These are phyloP conservation scores for Skeletonema marinoi DNA, from an alignment of 108 stramenopile genomes.

Conservation along the genomic window DNA sequence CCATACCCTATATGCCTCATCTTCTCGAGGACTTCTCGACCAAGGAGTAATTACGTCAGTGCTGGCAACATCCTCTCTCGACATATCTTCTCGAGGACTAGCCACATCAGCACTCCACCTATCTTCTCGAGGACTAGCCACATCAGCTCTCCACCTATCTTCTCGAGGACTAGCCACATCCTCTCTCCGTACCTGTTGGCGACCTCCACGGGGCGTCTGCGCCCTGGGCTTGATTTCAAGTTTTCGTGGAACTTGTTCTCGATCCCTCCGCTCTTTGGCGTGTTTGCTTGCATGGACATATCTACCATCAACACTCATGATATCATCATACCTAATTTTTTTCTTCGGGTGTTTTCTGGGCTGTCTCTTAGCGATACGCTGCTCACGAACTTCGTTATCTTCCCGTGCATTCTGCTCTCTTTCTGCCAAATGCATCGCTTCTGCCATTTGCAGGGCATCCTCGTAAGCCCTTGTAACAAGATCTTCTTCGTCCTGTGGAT, in stretches of 20 bases:
- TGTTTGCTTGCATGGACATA: background rate
- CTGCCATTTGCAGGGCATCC: background rate
- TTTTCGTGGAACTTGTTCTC: conserved; percentile 2
- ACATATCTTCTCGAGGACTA: no score
- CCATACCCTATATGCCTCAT: no score
- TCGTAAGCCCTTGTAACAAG: background rate
- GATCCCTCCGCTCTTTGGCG: background rate
- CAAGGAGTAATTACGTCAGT: no score
- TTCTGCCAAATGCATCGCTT: background rate
- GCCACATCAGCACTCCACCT: no score
- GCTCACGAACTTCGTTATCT: no score
- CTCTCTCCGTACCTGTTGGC: background rate
- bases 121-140: background rate
- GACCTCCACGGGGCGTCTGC: background rate
- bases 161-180: background rate
- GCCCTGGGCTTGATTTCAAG: background rate
- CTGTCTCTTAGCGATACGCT: background rate
- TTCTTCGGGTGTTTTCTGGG: background rate
- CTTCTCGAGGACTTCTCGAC: no score
- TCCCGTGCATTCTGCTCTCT: background rate
- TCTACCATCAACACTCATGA: conserved; percentile 6
- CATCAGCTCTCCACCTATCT: background rate
- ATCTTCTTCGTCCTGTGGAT: background rate
- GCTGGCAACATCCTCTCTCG: no score
- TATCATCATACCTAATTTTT: background rate